Evolutionary conservation across 371 early-diverging fungal species (phyloP), one percentile per base, ranked within the genome.

Genomic region (Zopfochytrium polystomum): DNA sequence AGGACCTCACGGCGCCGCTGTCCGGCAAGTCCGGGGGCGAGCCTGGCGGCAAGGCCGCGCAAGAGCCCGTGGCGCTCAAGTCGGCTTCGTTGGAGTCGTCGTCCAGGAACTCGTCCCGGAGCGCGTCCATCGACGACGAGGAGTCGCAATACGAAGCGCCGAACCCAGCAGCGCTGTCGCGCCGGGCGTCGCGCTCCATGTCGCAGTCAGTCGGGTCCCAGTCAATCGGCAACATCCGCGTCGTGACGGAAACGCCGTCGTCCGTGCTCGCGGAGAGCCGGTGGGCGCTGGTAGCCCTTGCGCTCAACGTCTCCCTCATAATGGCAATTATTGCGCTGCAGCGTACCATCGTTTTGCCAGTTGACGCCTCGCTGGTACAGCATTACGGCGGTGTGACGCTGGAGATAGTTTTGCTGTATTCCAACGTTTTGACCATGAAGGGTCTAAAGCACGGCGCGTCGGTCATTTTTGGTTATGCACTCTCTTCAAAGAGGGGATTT

Each of bases 321-420:
- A 20, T 29, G 2, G 44, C 56, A 2, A 22, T 57, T 2, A 3
- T 9, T 5, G 43, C 7, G 15, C 4, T 67, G 22, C 23, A 22
- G 6, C 5, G 51, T 23, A 60, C 59, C 25, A 38, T 67, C 22
- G 15, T 32, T 6, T 23, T 63, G 27, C 29, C 42, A 6, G 27
- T 47, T 29, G 47, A 44, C 27, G 48, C 45, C 5, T 9, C 56
- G 7, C 20, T 46, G 4, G 51, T 67, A 3, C 30, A 23, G 23
- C 43, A 51, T 38, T 35, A 44, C 20, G 68, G 61, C 22, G 59
- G 60, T 20, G 68, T 68, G 4, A 20, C 60, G 4, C 2, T 60
- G 18, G 68, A 68, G 35, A n/a, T 68, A 2, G 52, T 64, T 13
- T 49, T 68, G 6, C 58, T 68, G 9, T 52, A 62, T 33, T 49